Base-by-base conservation (phyloP, 2,329 filamentous ascomycete species). In the Colletotrichum sp. region DNA sequence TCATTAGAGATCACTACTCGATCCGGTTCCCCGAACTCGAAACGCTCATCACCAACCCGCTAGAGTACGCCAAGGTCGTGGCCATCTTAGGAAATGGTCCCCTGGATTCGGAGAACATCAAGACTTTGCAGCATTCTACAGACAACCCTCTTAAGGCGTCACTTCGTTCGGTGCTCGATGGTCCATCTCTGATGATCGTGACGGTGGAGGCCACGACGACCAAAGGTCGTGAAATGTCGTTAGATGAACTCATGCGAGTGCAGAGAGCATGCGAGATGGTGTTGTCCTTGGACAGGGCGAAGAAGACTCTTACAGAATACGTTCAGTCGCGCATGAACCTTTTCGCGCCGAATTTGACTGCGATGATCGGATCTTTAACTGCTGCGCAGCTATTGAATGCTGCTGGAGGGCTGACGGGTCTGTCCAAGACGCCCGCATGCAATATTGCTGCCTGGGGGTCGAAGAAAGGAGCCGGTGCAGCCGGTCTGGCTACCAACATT, bases 301-400 rank as follows among this genome's bases (percentile, higher is more conserved):
- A 98, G 85, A 93, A 91, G 77, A 94, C 93, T 1, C 89, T 99
- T 70, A 98, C 95, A 3, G 94, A 97, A 82, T 99, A 98, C 81
- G 97, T 99, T 18, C 95, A 98, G 85, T 98, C 96, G 43, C 94
- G 97, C 77, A 98, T 99, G 95, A 97, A 94, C 79, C 89, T 98
- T 38, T 98, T 98, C 82, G 97, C 97, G 6, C 97, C 97, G 0
- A 99, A 99, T 80, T 86, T 98, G 70, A 98, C 97, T 1, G 93
- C 93, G 2, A 91, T 99, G 21, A 94, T 99, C 73, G 97, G 97
- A 21, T 97, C 96, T 1, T 89, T 98, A 21, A 98, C 96, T 4
- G 96, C 97, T 9, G 97, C 97, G 6, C 96, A 98, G 85, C 91
- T 99, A n/a, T 94, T 99, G 80, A 98, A 98, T 84, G 95, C 95